Evolutionary conservation across 176 grass and related monocot genomes (phyloP).

Genomic region (Chloris gayana): DNA sequence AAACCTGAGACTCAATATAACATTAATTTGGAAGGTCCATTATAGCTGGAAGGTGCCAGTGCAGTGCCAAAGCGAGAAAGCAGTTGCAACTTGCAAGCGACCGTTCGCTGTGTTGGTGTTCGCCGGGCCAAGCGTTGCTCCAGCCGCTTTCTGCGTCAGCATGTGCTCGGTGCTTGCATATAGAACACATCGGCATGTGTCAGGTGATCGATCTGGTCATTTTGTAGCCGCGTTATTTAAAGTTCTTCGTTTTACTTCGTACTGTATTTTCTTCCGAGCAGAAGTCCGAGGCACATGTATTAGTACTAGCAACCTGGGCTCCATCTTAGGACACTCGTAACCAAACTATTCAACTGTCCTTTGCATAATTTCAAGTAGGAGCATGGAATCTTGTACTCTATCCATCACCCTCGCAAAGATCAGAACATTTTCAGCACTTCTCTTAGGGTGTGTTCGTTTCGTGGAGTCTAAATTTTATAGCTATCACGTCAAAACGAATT

Average conservation of each 20-base stretch:
- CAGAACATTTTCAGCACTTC: background rate
- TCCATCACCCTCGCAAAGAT: background rate
- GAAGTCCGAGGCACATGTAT: background rate
- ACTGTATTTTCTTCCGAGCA: background rate
- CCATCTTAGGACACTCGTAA: too few species aligned
- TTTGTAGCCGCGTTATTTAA: background rate
- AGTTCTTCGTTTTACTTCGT: background rate
- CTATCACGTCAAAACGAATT: too few species aligned
- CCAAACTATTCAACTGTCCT: too few species aligned
- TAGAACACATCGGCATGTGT: background rate
- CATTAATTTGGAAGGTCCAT: too few species aligned
- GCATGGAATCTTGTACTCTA: background rate
- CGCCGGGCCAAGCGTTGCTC: background rate
- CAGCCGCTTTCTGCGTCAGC: background rate
- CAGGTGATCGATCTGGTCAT: background rate
- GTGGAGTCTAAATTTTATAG: too few species aligned
- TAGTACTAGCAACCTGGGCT: background rate
- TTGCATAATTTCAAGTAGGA: background rate
- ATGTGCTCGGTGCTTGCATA: background rate
- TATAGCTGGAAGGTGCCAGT: too few species aligned
- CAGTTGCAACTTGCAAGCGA: too few species aligned
- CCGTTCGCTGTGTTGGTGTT: background rate
- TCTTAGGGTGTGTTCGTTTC: too few species aligned
- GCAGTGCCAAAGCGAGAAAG: too few species aligned
- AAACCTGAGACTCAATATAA: background rate